phyloP scores from a whole-genome alignment of 2,329 filamentous ascomycete genomes.

The Monilinia fructicola region DNA sequence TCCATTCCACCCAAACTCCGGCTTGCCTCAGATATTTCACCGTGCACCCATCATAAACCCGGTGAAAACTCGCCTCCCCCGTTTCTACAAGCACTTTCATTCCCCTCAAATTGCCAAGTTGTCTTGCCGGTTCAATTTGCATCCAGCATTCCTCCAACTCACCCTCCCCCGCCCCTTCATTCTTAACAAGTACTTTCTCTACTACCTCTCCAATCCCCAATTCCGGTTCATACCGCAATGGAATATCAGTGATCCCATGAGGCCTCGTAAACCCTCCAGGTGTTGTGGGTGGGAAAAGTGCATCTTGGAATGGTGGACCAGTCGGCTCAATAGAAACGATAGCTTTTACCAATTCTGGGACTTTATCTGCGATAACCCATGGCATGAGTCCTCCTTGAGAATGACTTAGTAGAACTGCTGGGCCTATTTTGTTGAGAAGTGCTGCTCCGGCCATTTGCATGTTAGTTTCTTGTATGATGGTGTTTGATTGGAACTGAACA shows the following conservation, averaged over 20 bases:
- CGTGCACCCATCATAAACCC: constrained; percentile 48
- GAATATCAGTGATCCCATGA: constrained; percentile 52
- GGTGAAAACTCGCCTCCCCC: constrained; percentile 47
- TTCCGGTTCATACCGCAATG: constrained; percentile 45
- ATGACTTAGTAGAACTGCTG: constrained; percentile 39
- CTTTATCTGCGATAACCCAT: constrained; percentile 46
- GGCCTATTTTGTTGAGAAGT: constrained; percentile 33
- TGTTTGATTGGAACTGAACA: constrained; percentile 43
- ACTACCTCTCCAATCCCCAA: not conserved
- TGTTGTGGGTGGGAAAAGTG: constrained; percentile 23
- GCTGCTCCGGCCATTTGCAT: constrained; percentile 45
- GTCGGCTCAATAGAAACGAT: constrained; percentile 49
- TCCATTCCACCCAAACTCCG: constrained; percentile 42
- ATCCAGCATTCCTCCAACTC: constrained; percentile 33
- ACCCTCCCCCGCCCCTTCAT: not conserved
- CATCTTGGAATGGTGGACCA: constrained; percentile 50
- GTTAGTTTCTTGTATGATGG: constrained; percentile 42
- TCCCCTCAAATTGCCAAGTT: constrained; percentile 42
- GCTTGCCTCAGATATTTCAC: constrained; percentile 47
- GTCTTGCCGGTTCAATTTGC: constrained; percentile 43
- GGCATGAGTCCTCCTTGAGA: constrained; percentile 48
- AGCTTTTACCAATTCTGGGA: constrained; percentile 45
- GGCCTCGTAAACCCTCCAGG: constrained; percentile 38
- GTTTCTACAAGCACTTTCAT: constrained; percentile 46
- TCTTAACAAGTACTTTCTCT: not conserved